A percentile compares a stretch with the other conserved stretches of the same genome.
These are phyloP conservation scores for Chaetomium fimeti DNA, from an alignment of 495 filamentous ascomycete species.

Conservation along the genomic window DNA sequence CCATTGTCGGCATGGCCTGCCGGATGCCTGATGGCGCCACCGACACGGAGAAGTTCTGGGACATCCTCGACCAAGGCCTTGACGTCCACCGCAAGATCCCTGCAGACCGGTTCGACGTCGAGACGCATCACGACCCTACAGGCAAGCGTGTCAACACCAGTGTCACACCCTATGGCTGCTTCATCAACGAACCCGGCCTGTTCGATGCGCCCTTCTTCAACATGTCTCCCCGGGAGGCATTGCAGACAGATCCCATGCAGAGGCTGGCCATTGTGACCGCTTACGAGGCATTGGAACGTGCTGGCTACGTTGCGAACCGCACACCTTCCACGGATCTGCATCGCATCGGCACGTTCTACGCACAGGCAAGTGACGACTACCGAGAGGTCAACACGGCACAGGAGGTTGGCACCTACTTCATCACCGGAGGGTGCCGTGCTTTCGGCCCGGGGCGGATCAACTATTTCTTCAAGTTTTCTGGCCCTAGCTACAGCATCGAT, in stretches of 20 bases:
- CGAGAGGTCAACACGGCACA: constrained; percentile 89
- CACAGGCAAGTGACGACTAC: constrained; percentile 89
- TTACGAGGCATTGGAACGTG: constrained; percentile 88
- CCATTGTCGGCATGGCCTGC: constrained; percentile 76
- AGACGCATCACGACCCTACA: constrained; percentile 72
- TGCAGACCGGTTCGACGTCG: constrained; percentile 73
- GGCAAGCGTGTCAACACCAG: constrained; percentile 76
- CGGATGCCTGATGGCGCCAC: constrained; percentile 68
- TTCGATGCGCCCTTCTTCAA: constrained; percentile 94
- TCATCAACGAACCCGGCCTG: constrained; percentile 77
- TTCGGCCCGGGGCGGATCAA: constrained; percentile 88
- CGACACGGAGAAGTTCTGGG: constrained; percentile 64
- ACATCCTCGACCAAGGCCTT: constrained; percentile 65
- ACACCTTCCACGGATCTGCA: constrained; percentile 79
- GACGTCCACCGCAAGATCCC: constrained; percentile 62
- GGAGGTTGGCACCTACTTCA: constrained; percentile 90
- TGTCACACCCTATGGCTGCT: constrained; percentile 82
- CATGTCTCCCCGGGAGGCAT: constrained; percentile 90
- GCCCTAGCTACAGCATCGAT: constrained; percentile 81
- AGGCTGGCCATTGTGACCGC: constrained; percentile 77
- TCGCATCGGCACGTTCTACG: constrained; percentile 87
- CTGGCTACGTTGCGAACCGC: constrained; percentile 80
- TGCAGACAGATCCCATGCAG: constrained; percentile 87
- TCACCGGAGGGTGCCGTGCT: constrained; percentile 81
- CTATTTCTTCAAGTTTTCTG: constrained; percentile 80